phyloP scores from a whole-genome alignment of 345 rosid genomes.

The Dimocarpus longan region DNA sequence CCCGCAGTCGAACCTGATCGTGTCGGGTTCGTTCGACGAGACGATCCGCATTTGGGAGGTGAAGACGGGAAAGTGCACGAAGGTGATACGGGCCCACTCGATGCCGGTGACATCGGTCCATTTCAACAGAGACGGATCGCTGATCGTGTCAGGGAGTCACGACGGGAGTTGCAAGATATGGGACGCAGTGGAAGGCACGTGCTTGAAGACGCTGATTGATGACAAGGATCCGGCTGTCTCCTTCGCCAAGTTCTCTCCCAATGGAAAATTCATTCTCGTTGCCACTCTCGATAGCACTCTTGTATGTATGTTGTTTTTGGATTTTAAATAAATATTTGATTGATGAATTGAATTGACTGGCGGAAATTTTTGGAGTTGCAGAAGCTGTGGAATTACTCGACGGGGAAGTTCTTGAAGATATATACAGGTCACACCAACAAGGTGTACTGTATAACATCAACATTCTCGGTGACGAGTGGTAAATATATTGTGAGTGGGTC shows the following conservation, averaged over 20 bases:
- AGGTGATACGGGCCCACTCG: conserved; percentile 67
- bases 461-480: conserved; percentile 95
- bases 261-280: conserved; percentile 85
- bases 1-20: conserved; percentile 81
- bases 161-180: conserved; percentile 95
- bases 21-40: conserved; percentile 87
- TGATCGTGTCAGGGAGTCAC: conserved; percentile 87
- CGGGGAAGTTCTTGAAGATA: conserved; percentile 82
- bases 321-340: not conserved
- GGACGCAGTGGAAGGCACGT: conserved; percentile 77
- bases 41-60: conserved; percentile 93
- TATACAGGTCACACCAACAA: conserved; percentile 85
- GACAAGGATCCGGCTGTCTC: conserved; percentile 79
- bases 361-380: conserved; percentile 26
- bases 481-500: conserved; percentile 96
- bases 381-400: conserved; percentile 89
- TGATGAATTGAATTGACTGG: too few relatives aligned
- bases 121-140: conserved; percentile 89
- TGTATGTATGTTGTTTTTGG: conserved; percentile 45
- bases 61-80: conserved; percentile 74
- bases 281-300: conserved; percentile 88
- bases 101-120: conserved; percentile 85
- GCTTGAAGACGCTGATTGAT: conserved; percentile 79
- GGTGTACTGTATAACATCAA: conserved; percentile 75
- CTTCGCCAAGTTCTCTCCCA: conserved; percentile 90